phyloP scores from a whole-genome alignment of 169 alveolate genomes.

The Babesia microti region DNA sequence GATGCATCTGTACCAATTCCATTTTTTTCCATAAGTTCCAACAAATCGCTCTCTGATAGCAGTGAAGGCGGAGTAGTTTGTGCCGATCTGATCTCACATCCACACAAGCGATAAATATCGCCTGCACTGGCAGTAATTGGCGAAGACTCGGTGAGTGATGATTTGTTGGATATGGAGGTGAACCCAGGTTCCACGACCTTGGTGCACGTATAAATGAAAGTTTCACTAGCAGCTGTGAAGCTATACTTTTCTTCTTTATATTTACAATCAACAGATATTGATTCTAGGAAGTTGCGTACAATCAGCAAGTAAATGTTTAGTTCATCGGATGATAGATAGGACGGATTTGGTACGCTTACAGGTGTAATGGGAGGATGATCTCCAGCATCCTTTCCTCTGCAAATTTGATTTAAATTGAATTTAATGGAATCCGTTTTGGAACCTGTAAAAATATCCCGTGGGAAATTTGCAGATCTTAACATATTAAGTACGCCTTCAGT shows the following conservation, averaged over 20 bases:
- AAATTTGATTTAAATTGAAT: constrained; percentile 42
- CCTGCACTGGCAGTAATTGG: constrained; percentile 1
- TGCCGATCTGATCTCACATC: constrained; percentile 12
- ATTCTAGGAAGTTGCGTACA: constrained; percentile 18
- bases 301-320: constrained; percentile 9
- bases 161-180: constrained; percentile 1
- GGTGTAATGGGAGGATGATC: constrained; percentile 96
- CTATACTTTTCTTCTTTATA: constrained; percentile 5
- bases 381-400: constrained; percentile 85
- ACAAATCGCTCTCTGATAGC: constrained; percentile 89
- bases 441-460: not conserved
- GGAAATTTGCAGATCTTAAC: constrained; percentile 15
- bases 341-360: constrained; percentile 30
- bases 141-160: not conserved
- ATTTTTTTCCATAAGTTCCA: constrained; percentile 87
- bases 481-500: constrained; percentile 7
- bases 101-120: no score
- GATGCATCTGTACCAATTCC: constrained; percentile 99
- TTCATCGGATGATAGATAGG: constrained; percentile 10
- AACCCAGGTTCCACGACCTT: constrained; percentile 6
- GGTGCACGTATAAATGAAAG: constrained; percentile 2
- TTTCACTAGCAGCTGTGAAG: constrained; percentile 2
- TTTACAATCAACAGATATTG: constrained; percentile 20
- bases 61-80: constrained; percentile 87
- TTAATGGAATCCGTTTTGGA: constrained; percentile 1